Percentiles rank a stretch among this genome's conserved stretches.
Conservation (phyloP, 2,329 filamentous ascomycete species). For the Hysterium pulicare region DNA sequence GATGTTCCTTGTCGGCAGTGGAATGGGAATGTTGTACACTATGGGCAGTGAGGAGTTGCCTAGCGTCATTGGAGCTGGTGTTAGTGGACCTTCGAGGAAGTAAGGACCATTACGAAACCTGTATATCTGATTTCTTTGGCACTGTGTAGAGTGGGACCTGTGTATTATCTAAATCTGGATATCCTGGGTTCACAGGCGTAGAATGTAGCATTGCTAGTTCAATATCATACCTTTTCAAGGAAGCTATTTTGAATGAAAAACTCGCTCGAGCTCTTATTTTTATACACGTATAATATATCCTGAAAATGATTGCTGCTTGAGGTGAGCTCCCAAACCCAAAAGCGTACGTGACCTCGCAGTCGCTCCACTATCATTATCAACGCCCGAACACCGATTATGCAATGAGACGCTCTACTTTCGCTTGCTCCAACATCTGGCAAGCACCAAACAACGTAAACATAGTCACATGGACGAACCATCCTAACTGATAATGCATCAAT, state of each 20-base stretch:
- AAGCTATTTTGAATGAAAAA: neutral
- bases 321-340: no score
- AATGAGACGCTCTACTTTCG: slow-evolving; percentile 5
- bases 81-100: slow-evolving; percentile 60
- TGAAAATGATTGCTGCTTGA: slow-evolving; percentile 4
- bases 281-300: slow-evolving; percentile 5
- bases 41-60: slow-evolving; percentile 87
- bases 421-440: slow-evolving; percentile 4
- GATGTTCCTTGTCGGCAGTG: slow-evolving; percentile 64
- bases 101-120: slow-evolving; percentile 24
- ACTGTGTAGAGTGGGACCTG: no score
- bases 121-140: neutral
- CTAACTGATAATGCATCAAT: slow-evolving; percentile 39
- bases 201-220: slow-evolving; percentile 27
- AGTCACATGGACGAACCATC: neutral
- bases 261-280: neutral
- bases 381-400: slow-evolving; percentile 22
- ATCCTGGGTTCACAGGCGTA: slow-evolving; percentile 25
- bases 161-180: slow-evolving; percentile 24
- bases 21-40: slow-evolving; percentile 73
- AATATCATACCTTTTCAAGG: slow-evolving; percentile 1
- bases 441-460: neutral
- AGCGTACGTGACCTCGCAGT: no score
- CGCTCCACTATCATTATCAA: slow-evolving; percentile 8
- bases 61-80: slow-evolving; percentile 92